Evolutionary conservation across 768 basidiomycete genomes (phyloP).

Genomic region (Panellus pusillus): DNA sequence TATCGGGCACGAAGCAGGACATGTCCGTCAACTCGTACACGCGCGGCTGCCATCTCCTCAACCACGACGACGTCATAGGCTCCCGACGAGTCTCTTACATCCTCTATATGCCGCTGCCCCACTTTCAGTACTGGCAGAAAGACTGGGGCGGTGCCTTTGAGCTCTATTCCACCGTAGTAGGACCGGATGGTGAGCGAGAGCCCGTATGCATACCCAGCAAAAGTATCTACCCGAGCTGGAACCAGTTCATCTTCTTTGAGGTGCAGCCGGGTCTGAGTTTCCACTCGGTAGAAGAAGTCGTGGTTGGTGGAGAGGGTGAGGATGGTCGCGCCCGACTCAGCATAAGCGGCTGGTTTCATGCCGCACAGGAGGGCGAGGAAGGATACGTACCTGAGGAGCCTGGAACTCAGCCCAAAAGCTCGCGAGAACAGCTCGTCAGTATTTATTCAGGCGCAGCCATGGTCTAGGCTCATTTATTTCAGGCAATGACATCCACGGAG

Average conservation of each 20-base stretch:
- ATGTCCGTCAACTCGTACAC: conserved; percentile 94
- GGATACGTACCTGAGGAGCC: conserved; percentile 64
- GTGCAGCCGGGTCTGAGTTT: conserved; percentile 97
- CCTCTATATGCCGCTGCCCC: conserved; percentile 88
- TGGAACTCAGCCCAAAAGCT: conserved; percentile 61
- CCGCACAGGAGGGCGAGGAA: conserved; percentile 86
- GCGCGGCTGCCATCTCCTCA: conserved; percentile 89
- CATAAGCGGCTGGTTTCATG: conserved; percentile 97
- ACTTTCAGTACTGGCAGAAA: conserved; percentile 74
- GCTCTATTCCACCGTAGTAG: conserved; percentile 74
- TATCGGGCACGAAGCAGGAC: conserved; percentile 91
- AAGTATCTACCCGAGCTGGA: conserved; percentile 79
- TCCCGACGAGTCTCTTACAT: conserved; percentile 94
- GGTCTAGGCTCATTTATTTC: conserved; percentile 13
- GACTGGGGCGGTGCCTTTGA: conserved; percentile 95
- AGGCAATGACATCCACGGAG: conserved; percentile 63
- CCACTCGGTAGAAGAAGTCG: conserved; percentile 95
- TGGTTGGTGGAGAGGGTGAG: conserved; percentile 68
- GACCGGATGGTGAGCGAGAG: conserved; percentile 65
- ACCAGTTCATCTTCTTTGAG: conserved; percentile 84
- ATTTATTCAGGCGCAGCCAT: conserved; percentile 1
- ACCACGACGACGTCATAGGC: conserved; percentile 98
- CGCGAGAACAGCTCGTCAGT: conserved; percentile 90
- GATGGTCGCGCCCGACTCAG: conserved; percentile 77
- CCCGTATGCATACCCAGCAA: conserved; percentile 67